Evolutionary conservation across 2,329 filamentous ascomycete species (phyloP).

Genomic region (Knufia fluminis): DNA sequence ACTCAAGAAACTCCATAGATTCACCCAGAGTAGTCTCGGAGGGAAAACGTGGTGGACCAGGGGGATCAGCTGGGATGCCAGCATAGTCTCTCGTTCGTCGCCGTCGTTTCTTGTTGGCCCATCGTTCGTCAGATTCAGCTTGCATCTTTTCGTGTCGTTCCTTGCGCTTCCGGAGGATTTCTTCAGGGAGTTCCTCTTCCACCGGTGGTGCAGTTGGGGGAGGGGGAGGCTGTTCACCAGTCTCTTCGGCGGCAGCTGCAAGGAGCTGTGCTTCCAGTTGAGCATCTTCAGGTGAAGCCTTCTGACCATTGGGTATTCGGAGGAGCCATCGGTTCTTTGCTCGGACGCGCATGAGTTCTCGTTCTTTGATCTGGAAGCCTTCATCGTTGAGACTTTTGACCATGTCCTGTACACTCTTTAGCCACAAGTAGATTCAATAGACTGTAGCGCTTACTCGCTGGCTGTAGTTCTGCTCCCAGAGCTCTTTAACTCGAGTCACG

Average conservation of each 20-base stretch:
- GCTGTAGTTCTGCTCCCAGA: slow-evolving; percentile 66
- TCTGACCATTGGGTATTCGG: slow-evolving; percentile 52
- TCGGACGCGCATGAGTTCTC: slow-evolving; percentile 61
- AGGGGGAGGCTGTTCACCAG: slow-evolving; percentile 7
- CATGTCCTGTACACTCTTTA: slow-evolving; percentile 57
- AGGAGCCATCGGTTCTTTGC: slow-evolving; percentile 60
- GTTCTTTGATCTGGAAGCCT: slow-evolving; percentile 62
- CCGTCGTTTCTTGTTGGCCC: slow-evolving; percentile 56
- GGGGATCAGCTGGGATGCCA: slow-evolving; percentile 57
- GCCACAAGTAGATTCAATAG: too few relatives aligned
- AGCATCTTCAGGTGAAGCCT: slow-evolving; percentile 22
- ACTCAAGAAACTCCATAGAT: slow-evolving; percentile 58
- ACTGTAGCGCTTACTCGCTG: slow-evolving; percentile 48
- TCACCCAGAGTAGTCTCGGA: slow-evolving; percentile 77
- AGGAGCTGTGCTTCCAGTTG: slow-evolving; percentile 21
- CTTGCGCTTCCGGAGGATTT: slow-evolving; percentile 45
- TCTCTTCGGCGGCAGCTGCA: slow-evolving; percentile 20
- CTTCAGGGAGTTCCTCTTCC: slow-evolving; percentile 30
- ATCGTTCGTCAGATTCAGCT: slow-evolving; percentile 52
- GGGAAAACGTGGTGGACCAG: slow-evolving; percentile 63
- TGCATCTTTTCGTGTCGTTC: slow-evolving; percentile 47
- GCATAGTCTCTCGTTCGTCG: slow-evolving; percentile 60
- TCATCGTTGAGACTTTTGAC: slow-evolving; percentile 59
- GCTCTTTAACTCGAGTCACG: slow-evolving; percentile 59
- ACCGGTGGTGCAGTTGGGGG: neutral